Evolutionary conservation across 352 stramenopile species (phyloP).

Genomic region (Globisporangium recalcitrans): DNA sequence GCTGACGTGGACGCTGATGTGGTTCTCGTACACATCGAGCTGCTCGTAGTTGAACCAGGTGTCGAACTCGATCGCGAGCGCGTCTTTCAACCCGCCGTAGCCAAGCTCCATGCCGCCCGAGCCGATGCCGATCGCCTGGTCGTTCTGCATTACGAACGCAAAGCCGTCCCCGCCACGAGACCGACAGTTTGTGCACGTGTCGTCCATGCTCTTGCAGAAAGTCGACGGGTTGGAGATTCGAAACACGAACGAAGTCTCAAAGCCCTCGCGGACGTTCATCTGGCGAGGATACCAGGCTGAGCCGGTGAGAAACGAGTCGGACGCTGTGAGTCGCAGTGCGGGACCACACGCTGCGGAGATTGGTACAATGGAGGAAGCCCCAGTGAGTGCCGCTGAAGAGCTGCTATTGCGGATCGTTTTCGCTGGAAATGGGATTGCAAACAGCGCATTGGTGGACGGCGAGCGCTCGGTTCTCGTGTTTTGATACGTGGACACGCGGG

Average conservation of each 20-base stretch:
- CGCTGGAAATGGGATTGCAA: conserved; percentile 33
- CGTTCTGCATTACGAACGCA: conserved; percentile 84
- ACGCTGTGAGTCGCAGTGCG: conserved; percentile 76
- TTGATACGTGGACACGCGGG: conserved; percentile 25
- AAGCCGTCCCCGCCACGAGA: conserved; percentile 73
- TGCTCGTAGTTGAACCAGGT: conserved; percentile 90
- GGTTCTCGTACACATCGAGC: conserved; percentile 89
- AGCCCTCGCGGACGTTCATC: conserved; percentile 89
- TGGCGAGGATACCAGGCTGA: conserved; percentile 88
- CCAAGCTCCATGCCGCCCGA: conserved; percentile 70
- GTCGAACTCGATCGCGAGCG: conserved; percentile 90
- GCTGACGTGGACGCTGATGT: conserved; percentile 84
- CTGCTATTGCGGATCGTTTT: conserved; percentile 33
- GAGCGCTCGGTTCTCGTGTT: conserved; percentile 34
- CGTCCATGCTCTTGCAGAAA: conserved; percentile 84
- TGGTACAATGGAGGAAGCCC: conserved; percentile 21
- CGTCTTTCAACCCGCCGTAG: conserved; percentile 83
- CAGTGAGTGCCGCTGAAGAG: conserved; percentile 10
- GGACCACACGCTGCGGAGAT: conserved; percentile 53
- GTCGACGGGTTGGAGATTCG: conserved; percentile 81
- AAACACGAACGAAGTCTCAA: conserved; percentile 86
- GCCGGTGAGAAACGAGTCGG: conserved; percentile 62
- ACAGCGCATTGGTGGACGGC: conserved; percentile 36
- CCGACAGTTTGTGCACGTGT: conserved; percentile 78
- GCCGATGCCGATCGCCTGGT: conserved; percentile 59